These are phyloP conservation scores for Torulaspora franciscae DNA, from an alignment of 805 yeast genomes.

Conservation along the genomic window DNA sequence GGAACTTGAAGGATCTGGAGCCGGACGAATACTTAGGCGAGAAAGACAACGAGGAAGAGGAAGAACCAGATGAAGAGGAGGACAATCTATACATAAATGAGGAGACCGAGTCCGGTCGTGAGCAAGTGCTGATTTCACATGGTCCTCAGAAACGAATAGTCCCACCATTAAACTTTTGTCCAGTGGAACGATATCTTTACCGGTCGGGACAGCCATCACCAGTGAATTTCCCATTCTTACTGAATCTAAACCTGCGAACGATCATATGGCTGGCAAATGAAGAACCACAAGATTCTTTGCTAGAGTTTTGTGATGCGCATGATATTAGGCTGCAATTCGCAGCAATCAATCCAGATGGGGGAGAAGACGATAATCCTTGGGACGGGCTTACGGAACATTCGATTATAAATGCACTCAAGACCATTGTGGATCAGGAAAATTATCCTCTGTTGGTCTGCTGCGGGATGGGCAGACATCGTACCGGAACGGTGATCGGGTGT, in stretches of 20 bases:
- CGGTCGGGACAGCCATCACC: slow-evolving; percentile 93
- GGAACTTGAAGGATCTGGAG: slow-evolving; percentile 13
- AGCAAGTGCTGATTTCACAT: slow-evolving; percentile 36
- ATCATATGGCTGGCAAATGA: slow-evolving; percentile 94
- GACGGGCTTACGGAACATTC: slow-evolving; percentile 84
- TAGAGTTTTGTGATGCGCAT: slow-evolving; percentile 72
- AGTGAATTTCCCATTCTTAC: slow-evolving; percentile 82
- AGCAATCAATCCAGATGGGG: slow-evolving; percentile 73
- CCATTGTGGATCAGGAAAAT: slow-evolving; percentile 64
- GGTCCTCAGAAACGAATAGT: slow-evolving; percentile 68
- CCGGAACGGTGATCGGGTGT: slow-evolving; percentile 96
- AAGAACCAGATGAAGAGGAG: slow-evolving; percentile 31
- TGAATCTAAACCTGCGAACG: slow-evolving; percentile 66
- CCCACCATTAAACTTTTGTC: slow-evolving; percentile 93
- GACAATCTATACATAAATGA: slow-evolving; percentile 31
- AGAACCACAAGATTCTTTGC: slow-evolving; percentile 85
- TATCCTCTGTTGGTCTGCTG: slow-evolving; percentile 90
- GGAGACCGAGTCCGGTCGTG: slow-evolving; percentile 32
- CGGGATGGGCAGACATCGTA: slow-evolving; percentile 97
- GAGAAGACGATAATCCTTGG: slow-evolving; percentile 81
- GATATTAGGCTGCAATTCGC: slow-evolving; percentile 76
- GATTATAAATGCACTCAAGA: slow-evolving; percentile 70
- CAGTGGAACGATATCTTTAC: slow-evolving; percentile 83
- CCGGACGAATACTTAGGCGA: slow-evolving; percentile 1
- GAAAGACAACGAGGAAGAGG: slow-evolving; percentile 12